phyloP scores from a whole-genome alignment of 805 yeast genomes.

The Peterozyma toletana region DNA sequence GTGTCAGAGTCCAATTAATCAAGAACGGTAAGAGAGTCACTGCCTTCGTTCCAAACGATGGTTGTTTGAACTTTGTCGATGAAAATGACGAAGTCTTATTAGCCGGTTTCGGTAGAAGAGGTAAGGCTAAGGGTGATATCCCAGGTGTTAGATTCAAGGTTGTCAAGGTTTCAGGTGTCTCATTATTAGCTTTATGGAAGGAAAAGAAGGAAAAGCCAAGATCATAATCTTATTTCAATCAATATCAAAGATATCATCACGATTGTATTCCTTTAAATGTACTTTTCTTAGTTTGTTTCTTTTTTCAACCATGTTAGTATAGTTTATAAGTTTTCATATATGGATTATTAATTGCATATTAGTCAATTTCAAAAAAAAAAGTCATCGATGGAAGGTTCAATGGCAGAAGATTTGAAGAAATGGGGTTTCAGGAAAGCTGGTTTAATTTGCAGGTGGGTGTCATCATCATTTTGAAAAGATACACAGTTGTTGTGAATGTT shows the following conservation, averaged over 20 bases:
- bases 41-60: conserved; percentile 99
- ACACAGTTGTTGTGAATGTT: no score
- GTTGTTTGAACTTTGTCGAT: conserved; percentile 99
- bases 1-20: conserved; percentile 99
- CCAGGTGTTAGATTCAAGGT: conserved; percentile 99
- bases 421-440: no score
- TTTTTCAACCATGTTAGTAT: not conserved
- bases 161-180: conserved; percentile 99
- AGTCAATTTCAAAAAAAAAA: conserved; percentile 9
- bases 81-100: conserved; percentile 99
- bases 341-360: not conserved
- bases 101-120: conserved; percentile 99
- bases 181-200: conserved; percentile 99
- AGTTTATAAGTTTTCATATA: no score
- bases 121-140: conserved; percentile 99
- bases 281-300: not conserved
- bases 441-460: no score
- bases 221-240: conserved; percentile 49
- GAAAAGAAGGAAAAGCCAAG: conserved; percentile 99
- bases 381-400: no score
- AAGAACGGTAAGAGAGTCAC: conserved; percentile 99
- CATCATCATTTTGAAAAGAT: no score
- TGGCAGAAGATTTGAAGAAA: no score
- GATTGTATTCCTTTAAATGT: not conserved
- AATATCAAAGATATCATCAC: not conserved